Conservation (phyloP, 345 rosid genomes). For the Cardiospermum halicacabum region DNA sequence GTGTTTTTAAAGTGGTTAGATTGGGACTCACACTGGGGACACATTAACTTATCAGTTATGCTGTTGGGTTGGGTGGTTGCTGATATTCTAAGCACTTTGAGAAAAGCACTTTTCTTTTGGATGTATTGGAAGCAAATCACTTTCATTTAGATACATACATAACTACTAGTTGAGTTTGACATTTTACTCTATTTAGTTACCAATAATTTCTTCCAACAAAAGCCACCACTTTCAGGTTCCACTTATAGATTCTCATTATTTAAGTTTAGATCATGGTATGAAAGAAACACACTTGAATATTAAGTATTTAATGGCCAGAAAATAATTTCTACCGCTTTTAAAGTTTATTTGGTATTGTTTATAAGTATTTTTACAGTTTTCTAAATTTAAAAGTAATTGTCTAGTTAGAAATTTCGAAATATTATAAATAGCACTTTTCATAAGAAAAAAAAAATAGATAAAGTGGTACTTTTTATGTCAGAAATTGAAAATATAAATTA, state of each 20-base stretch:
- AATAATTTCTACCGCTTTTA: too few relatives aligned
- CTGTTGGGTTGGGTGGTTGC: neutral
- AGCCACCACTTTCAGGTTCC: neutral
- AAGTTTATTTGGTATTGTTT: too few relatives aligned
- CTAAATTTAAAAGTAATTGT: too few relatives aligned
- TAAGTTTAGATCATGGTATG: neutral
- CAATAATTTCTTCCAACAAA: neutral
- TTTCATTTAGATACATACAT: neutral
- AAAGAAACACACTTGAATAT: neutral
- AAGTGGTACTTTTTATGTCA: too few relatives aligned
- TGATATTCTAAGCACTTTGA: neutral
- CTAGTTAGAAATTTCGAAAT: too few relatives aligned
- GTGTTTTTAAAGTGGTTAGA: neutral
- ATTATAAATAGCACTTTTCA: too few relatives aligned
- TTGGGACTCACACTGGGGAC: neutral
- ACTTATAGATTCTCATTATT: too few relatives aligned
- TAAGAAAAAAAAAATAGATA: too few relatives aligned
- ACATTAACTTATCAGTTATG: neutral
- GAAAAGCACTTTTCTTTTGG: too few relatives aligned
- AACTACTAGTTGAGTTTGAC: neutral
- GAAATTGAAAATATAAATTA: too few relatives aligned
- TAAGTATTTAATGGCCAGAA: neutral
- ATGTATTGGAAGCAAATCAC: conserved; percentile 2
- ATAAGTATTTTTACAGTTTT: too few relatives aligned
- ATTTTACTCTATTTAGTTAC: neutral